phyloP scores from a whole-genome alignment of 768 basidiomycete genomes.

The Panus rudis region DNA sequence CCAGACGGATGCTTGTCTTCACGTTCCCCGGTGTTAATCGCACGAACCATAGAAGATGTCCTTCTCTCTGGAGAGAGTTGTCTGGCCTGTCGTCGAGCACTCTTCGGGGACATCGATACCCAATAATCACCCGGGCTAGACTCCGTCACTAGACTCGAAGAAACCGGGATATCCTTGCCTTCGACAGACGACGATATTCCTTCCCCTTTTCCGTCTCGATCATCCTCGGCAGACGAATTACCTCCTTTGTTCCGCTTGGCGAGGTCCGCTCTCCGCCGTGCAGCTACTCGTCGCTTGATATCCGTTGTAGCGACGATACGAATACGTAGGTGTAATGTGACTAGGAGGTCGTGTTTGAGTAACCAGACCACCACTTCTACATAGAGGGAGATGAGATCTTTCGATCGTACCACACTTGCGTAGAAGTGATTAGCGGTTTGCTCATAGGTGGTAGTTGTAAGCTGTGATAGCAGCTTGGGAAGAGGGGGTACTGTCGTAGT shows the following conservation, averaged over 20 bases:
- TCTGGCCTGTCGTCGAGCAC: slow-evolving; percentile 38
- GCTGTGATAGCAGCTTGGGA: slow-evolving; percentile 62
- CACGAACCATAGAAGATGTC: slow-evolving; percentile 24
- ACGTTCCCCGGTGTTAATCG: background rate
- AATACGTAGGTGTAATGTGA: slow-evolving; percentile 80
- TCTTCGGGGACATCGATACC: slow-evolving; percentile 50
- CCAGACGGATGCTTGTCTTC: slow-evolving; percentile 5
- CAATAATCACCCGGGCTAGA: slow-evolving; percentile 28
- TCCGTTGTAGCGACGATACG: slow-evolving; percentile 73
- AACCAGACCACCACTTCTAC: slow-evolving; percentile 88
- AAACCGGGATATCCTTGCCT: too few species aligned
- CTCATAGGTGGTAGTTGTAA: slow-evolving; percentile 63
- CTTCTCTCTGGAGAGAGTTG: slow-evolving; percentile 40
- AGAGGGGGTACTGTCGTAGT: slow-evolving; percentile 59
- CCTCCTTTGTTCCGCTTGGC: background rate
- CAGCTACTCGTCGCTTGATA: slow-evolving; percentile 62
- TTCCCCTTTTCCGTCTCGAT: slow-evolving; percentile 12
- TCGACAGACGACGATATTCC: background rate
- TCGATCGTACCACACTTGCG: slow-evolving; percentile 64
- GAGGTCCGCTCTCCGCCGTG: slow-evolving; percentile 8
- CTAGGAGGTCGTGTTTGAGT: slow-evolving; percentile 77
- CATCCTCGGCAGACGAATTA: slow-evolving; percentile 1
- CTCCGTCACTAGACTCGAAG: too few species aligned
- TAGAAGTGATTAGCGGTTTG: slow-evolving; percentile 71
- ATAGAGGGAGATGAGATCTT: slow-evolving; percentile 63